Evolutionary conservation across 2,329 filamentous ascomycete genomes (phyloP).

Genomic region (Neofusicoccum laricinum): DNA sequence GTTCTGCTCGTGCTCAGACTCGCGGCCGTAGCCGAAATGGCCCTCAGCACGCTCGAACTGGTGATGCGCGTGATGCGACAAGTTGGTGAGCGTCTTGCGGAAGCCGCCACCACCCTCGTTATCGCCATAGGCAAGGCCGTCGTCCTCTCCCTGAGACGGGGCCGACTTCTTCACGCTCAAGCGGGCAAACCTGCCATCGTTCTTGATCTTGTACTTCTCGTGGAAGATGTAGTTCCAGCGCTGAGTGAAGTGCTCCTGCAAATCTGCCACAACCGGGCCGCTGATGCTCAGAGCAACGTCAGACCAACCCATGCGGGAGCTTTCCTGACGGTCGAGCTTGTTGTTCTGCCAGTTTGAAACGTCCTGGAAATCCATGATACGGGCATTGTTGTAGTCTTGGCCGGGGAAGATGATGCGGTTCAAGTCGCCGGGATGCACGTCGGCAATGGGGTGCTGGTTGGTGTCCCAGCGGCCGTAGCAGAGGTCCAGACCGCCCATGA

Average conservation of each 20-base stretch:
- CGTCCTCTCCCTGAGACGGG: slow-evolving; percentile 33
- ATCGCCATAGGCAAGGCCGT: slow-evolving; percentile 31
- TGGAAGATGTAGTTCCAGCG: slow-evolving; percentile 90
- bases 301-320: slow-evolving; percentile 88
- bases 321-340: slow-evolving; percentile 76
- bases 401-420: slow-evolving; percentile 78
- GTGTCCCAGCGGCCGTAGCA: slow-evolving; percentile 88
- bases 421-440: slow-evolving; percentile 75
- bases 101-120: slow-evolving; percentile 30
- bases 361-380: slow-evolving; percentile 75
- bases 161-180: slow-evolving; percentile 19
- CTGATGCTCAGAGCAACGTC: slow-evolving; percentile 76
- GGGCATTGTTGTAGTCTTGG: slow-evolving; percentile 90
- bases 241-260: slow-evolving; percentile 76
- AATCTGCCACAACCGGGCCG: slow-evolving; percentile 71
- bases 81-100: slow-evolving; percentile 11
- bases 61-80: slow-evolving; percentile 13
- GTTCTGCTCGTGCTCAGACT: slow-evolving; percentile 27
- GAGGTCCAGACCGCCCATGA: slow-evolving; percentile 89
- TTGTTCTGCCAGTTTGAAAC: slow-evolving; percentile 80
- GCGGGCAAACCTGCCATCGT: slow-evolving; percentile 48
- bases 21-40: slow-evolving; percentile 23
- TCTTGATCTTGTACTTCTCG: slow-evolving; percentile 69
- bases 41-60: slow-evolving; percentile 21
- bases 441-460: slow-evolving; percentile 79